Conservation (phyloP, 345 rosid species). For the Geranium rotundifolium region DNA sequence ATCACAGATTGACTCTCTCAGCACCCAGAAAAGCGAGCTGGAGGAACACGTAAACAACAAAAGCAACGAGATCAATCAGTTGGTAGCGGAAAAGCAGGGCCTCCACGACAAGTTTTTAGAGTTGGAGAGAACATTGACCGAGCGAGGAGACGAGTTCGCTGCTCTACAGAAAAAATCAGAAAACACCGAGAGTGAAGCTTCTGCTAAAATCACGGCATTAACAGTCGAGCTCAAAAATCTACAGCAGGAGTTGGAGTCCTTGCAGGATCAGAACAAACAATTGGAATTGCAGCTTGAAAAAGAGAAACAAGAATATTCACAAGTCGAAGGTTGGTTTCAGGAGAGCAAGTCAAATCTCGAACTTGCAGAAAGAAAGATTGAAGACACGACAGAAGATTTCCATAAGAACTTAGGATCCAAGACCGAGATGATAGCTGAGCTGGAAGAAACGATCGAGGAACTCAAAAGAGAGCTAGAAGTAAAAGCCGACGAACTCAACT, state of each 20-base stretch:
- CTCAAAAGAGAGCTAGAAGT: constrained; percentile 55
- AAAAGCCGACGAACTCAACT: constrained; percentile 61
- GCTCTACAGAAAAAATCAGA: constrained; percentile 17
- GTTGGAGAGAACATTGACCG: constrained; percentile 3
- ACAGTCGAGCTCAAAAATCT: too few relatives aligned
- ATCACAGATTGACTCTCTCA: constrained; percentile 13
- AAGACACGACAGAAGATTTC: constrained; percentile 20
- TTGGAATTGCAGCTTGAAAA: constrained; percentile 25
- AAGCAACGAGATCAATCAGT: too few relatives aligned
- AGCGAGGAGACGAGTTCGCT: constrained; percentile 39
- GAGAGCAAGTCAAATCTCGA: constrained; percentile 32
- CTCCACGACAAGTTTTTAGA: too few relatives aligned
- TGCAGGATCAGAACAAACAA: too few relatives aligned
- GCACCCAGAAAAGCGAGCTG: constrained; percentile 15
- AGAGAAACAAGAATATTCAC: constrained; percentile 41
- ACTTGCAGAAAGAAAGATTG: constrained; percentile 33
- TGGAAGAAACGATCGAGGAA: constrained; percentile 50
- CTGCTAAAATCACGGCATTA: too few relatives aligned
- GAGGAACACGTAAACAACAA: constrained; percentile 14
- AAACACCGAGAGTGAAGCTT: constrained; percentile 18
- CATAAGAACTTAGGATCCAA: constrained; percentile 23
- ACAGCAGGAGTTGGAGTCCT: constrained; percentile 34
- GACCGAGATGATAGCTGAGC: constrained; percentile 34
- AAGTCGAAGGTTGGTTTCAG: constrained; percentile 21
- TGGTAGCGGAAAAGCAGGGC: too few relatives aligned